Evolutionary conservation across 2,329 filamentous ascomycete species (phyloP).

Genomic region (Teratosphaeria zuluensis): DNA sequence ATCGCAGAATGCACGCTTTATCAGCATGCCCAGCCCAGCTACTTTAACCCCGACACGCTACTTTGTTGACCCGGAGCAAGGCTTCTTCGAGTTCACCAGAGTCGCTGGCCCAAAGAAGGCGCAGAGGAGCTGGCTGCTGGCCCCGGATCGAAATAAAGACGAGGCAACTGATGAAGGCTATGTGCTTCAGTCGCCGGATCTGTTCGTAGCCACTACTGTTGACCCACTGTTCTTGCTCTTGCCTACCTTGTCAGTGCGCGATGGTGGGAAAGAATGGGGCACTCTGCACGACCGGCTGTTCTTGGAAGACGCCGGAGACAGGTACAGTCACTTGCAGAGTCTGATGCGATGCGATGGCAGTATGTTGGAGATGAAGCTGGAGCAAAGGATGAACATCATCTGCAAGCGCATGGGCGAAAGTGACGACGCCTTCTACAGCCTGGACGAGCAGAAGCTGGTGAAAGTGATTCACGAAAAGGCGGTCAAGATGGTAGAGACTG

Average conservation of each 20-base stretch:
- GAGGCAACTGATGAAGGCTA: constrained; percentile 32
- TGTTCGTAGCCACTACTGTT: constrained; percentile 75
- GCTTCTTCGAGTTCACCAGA: constrained; percentile 53
- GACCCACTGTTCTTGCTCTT: constrained; percentile 79
- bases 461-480: constrained; percentile 61
- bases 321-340: constrained; percentile 51
- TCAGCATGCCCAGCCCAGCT: constrained; percentile 47
- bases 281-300: constrained; percentile 53
- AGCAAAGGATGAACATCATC: constrained; percentile 52
- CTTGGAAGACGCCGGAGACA: constrained; percentile 24
- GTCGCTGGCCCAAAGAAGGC: constrained; percentile 42
- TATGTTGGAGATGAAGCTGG: constrained; percentile 35
- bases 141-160: background rate
- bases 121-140: constrained; percentile 11
- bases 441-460: constrained; percentile 63
- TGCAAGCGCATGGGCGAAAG: constrained; percentile 89
- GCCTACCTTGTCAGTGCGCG: constrained; percentile 46
- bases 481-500: constrained; percentile 51
- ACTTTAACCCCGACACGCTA: constrained; percentile 42
- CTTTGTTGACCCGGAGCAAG: constrained; percentile 48
- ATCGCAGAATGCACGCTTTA: constrained; percentile 44
- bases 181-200: constrained; percentile 56
- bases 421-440: constrained; percentile 78
- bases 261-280: constrained; percentile 6
- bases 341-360: constrained; percentile 29